These are phyloP conservation scores for Rubia tinctorum DNA, from an alignment of 305 asterid species.

Conservation along the genomic window DNA sequence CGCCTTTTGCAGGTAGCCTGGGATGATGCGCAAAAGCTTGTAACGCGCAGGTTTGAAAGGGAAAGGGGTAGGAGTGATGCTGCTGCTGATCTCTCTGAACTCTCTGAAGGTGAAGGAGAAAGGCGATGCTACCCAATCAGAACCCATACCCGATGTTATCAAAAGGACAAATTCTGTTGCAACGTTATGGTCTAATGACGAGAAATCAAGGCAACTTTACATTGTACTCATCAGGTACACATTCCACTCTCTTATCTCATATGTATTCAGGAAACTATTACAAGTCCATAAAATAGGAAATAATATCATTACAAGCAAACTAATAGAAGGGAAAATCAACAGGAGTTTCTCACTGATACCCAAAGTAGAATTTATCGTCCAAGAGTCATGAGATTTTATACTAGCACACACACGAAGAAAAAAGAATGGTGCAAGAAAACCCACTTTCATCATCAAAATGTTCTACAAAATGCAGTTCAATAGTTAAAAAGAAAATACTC, in stretches of 20 bases:
- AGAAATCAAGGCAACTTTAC: conserved; percentile 49
- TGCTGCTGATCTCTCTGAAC: conserved; percentile 62
- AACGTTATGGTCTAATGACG: conserved; percentile 42
- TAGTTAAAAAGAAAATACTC: not conserved
- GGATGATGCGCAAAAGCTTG: conserved; percentile 56
- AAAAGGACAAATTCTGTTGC: conserved; percentile 46
- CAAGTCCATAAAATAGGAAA: not conserved
- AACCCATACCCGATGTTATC: conserved; percentile 25
- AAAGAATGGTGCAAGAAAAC: too few species aligned
- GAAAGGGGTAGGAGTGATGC: conserved; percentile 50
- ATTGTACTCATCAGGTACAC: conserved; percentile 61
- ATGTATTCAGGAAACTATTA: not conserved
- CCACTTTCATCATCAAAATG: too few species aligned
- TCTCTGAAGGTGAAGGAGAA: conserved; percentile 74
- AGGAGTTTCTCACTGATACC: not conserved
- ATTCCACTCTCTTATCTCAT: not conserved
- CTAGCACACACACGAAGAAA: too few species aligned
- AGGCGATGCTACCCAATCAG: conserved; percentile 31
- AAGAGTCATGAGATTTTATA: not conserved
- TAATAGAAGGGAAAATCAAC: not conserved
- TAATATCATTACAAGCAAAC: not conserved
- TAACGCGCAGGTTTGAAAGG: conserved; percentile 38
- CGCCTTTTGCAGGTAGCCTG: conserved; percentile 53
- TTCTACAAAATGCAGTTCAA: not conserved
- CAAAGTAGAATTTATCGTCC: not conserved